phyloP scores from a whole-genome alignment of 2,329 filamentous ascomycete genomes.

The Waltergamsia citrina region DNA sequence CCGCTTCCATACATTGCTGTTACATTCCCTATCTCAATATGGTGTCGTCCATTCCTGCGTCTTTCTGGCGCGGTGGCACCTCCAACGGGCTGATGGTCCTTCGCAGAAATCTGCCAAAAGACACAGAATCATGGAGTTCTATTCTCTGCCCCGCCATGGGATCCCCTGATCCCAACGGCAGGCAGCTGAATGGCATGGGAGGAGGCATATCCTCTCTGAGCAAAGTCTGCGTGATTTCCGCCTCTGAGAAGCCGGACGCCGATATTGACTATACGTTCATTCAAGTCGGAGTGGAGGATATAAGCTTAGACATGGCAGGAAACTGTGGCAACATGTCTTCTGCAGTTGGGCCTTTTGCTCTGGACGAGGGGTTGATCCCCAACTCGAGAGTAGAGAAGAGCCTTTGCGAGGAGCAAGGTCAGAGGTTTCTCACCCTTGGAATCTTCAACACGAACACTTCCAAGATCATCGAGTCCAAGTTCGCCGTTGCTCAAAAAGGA shows the following conservation, averaged over 20 bases:
- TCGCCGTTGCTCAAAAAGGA: slow-evolving; percentile 30
- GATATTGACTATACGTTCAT: slow-evolving; percentile 66
- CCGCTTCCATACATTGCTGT: no score
- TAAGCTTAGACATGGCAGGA: slow-evolving; percentile 52
- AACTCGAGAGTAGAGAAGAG: no score
- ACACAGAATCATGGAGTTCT: slow-evolving; percentile 23
- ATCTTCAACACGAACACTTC: slow-evolving; percentile 65
- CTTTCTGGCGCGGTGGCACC: slow-evolving; percentile 52
- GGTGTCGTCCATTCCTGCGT: no score
- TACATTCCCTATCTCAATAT: no score
- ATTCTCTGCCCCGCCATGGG: slow-evolving; percentile 51
- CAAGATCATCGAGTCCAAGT: slow-evolving; percentile 47
- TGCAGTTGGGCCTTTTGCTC: slow-evolving; percentile 47
- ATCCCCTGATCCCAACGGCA: slow-evolving; percentile 52
- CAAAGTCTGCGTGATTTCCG: slow-evolving; percentile 56
- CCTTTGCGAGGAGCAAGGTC: slow-evolving; percentile 11
- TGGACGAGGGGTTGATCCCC: slow-evolving; percentile 20
- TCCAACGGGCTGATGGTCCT: slow-evolving; percentile 52
- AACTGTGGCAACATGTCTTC: slow-evolving; percentile 69
- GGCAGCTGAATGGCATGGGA: slow-evolving; percentile 62
- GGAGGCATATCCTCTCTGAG: slow-evolving; percentile 56
- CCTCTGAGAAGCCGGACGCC: slow-evolving; percentile 21
- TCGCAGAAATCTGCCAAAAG: slow-evolving; percentile 22
- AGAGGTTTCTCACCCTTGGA: slow-evolving; percentile 35
- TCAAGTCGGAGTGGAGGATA: slow-evolving; percentile 53